phyloP scores from a whole-genome alignment of 768 basidiomycete genomes.

The Lentinula detonsa region DNA sequence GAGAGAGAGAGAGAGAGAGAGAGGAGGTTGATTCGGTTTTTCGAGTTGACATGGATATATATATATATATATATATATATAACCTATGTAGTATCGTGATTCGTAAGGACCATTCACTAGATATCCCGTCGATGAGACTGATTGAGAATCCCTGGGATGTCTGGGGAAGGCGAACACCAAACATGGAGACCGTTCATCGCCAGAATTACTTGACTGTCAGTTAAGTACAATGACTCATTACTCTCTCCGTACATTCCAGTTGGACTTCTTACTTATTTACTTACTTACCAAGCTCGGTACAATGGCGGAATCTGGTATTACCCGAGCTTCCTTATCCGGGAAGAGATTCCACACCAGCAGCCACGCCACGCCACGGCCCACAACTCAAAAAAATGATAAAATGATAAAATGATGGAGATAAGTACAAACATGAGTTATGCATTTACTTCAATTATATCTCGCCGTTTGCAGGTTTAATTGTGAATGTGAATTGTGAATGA shows the following conservation, averaged over 20 bases:
- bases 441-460: too few relatives aligned
- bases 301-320: background rate
- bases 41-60: too few relatives aligned
- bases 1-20: too few relatives aligned
- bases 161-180: background rate
- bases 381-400: too few relatives aligned
- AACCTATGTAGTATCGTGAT: too few relatives aligned
- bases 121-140: background rate
- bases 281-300: background rate
- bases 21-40: too few relatives aligned
- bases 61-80: too few relatives aligned
- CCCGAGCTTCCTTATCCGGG: background rate
- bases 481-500: too few relatives aligned
- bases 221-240: background rate
- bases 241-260: background rate
- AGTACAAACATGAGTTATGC: too few relatives aligned
- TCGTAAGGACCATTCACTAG: background rate
- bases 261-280: background rate
- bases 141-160: background rate
- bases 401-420: too few relatives aligned
- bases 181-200: background rate
- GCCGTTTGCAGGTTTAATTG: too few relatives aligned
- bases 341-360: background rate
- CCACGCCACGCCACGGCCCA: too few relatives aligned
- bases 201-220: background rate